phyloP scores from a whole-genome alignment of 495 filamentous ascomycete genomes.

The Haplographium delicatum region DNA sequence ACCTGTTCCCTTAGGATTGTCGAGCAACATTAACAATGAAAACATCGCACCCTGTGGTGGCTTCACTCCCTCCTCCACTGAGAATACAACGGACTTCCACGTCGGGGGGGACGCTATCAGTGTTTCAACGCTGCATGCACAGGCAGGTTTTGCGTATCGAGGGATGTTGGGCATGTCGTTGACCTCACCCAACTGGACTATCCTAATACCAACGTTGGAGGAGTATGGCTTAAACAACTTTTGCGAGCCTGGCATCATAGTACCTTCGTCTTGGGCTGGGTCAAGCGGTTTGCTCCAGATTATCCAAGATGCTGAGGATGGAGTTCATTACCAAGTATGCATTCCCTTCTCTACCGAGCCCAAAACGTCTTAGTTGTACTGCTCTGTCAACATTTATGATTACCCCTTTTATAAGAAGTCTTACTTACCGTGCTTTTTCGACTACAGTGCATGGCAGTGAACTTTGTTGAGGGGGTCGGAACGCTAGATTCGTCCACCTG shows the following conservation, averaged over 20 bases:
- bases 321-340: conserved; percentile 23
- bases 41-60: conserved; percentile 5
- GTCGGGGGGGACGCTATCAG: conserved; percentile 22
- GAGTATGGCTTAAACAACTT: conserved; percentile 25
- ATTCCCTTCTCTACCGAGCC: neutral
- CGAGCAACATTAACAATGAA: conserved; percentile 8
- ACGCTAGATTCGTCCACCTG: neutral
- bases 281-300: conserved; percentile 23
- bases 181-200: conserved; percentile 15
- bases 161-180: conserved; percentile 18
- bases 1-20: neutral
- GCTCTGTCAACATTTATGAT: conserved; percentile 2
- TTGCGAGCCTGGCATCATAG: conserved; percentile 18
- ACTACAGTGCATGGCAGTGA: neutral
- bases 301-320: conserved; percentile 26
- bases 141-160: conserved; percentile 23
- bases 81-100: conserved; percentile 18
- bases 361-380: conserved; percentile 7
- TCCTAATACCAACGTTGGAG: conserved; percentile 14
- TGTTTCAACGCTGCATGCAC: conserved; percentile 20
- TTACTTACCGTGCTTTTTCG: conserved; percentile 9
- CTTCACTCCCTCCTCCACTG: conserved; percentile 20
- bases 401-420: conserved; percentile 17
- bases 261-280: conserved; percentile 21
- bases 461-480: neutral